Base-by-base conservation (phyloP, 148 eudicot genomes). In the Amaranthus palmeri region DNA sequence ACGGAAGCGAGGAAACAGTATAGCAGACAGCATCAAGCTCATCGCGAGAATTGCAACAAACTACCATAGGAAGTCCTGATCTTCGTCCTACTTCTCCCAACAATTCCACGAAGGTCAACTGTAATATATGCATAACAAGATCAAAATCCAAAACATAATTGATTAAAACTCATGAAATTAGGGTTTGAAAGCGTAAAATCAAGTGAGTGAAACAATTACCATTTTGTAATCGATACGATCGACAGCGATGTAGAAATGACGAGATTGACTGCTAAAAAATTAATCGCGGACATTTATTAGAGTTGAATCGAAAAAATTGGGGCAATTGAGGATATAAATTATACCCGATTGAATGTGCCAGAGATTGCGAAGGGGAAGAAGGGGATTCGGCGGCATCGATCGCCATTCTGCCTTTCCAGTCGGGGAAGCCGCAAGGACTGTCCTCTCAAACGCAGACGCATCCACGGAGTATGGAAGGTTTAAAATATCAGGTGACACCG, bases 211-310 rank as follows among this genome's bases (percentile, higher is more conserved):
- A 40, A 49, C 43, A 46, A 61, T 8, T 17, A 93, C 98, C 93
- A 93, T 84, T 78, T 89, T 95, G 85, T 88, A 89, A 36, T 82
- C 79, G 73, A 82, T 80, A 50, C 98, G 80, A 60, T 95, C 97
- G 13, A 95, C 98, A 47, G 98, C 98, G 25, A 95, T 96, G 82
- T 95, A 95, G 81, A 89, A 91, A 72, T 95, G 98, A 68, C 97
- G 96, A 42, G 78, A 78, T 52, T 81, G 87, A 65, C 90, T 88
- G 90, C 83, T 75, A 64, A 4, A 42, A 57, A 25, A 25, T 25
- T 25, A 25, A 25, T 25, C 36, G 36, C 36, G 46, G 5, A 2
- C 4, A 25, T 44, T 40, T 36, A 3, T 17, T 15, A 17, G 18
- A 44, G 18, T 9, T 36, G 67, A 63, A 63, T 11, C 1, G 6